Evolutionary conservation across 2,329 filamentous ascomycete species (phyloP), one percentile per base, ranked within the genome.

Genomic region (Decorospora gaudefroyi): DNA sequence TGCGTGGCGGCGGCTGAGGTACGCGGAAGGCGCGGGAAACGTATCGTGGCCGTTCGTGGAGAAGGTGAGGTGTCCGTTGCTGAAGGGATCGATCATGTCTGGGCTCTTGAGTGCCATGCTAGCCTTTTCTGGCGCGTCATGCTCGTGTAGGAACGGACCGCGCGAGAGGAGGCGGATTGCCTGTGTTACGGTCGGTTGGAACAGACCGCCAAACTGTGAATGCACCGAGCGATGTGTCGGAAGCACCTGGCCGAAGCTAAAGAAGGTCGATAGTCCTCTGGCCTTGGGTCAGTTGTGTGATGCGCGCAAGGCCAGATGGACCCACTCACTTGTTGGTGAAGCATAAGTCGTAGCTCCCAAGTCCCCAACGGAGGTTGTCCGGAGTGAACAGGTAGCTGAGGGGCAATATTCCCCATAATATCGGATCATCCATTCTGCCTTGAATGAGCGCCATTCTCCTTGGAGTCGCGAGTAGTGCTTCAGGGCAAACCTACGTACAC

Each of bases 301-400:
- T 36, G 33, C 18, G 16, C 11, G 2, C 1, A 8, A 21, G 16
- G 21, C 21, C 12, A 40, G n/a, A n/a, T n/a, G n/a, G n/a, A n/a
- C n/a, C n/a, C 9, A 58, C 76, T 50, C 74, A 93, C 89, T 83
- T 85, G 66, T 89, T 92, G 62, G 85, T 86, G 71, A 95, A 99
- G 73, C 91, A 96, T 48, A 99, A 91, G 70, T 99, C 93, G 69
- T 96, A 89, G 61, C 90, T 95, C 16, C 89, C 93, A 41, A 99
- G 80, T 7, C 86, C 84, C 90, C 91, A 97, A 68, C 93, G 83
- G 62, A 90, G 78, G 65, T 91, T 93, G 42, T 80, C 77, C 13
- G 87, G 82, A 46, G 85, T 82, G 62, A 87, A 83, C 53, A 82
- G 75, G 64, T 93, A 89, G 35, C 80, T 78, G 31, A 88, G 70